A percentile compares a stretch with the other conserved stretches of the same genome.
Evolutionary conservation across 176 grass and related monocot species (phyloP).

Genomic region (Bolboschoenus planiculmis): DNA sequence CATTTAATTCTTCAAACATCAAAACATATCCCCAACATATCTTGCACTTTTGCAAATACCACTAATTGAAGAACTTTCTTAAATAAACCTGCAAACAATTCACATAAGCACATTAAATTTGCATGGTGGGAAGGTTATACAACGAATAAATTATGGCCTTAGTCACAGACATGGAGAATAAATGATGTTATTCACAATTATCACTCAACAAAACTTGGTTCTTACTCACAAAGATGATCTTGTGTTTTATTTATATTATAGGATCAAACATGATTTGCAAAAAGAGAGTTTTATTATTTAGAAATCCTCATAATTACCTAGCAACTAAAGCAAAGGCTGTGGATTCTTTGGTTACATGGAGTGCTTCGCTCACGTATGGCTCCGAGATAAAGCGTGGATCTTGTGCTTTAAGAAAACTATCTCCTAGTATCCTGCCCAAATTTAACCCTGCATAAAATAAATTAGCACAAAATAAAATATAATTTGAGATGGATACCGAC

Average conservation of each 20-base stretch:
- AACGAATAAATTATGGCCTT: background rate
- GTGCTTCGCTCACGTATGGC: constrained; percentile 61
- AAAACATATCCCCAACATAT: background rate
- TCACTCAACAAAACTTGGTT: background rate
- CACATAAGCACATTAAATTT: background rate
- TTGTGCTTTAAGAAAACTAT: constrained; percentile 79
- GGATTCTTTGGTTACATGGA: constrained; percentile 44
- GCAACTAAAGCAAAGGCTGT: constrained; percentile 66
- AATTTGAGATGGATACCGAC: background rate
- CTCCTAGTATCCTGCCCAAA: constrained; percentile 74
- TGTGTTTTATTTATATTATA: background rate
- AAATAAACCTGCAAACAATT: background rate
- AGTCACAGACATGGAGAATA: background rate
- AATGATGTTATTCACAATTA: background rate
- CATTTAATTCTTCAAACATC: background rate
- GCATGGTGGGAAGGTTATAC: background rate
- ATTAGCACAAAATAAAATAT: background rate
- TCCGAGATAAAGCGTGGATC: constrained; percentile 77
- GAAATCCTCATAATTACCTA: constrained; percentile 39
- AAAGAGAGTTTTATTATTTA: background rate
- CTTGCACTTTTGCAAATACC: background rate
- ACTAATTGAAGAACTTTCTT: background rate
- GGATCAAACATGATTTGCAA: background rate
- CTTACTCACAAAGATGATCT: background rate
- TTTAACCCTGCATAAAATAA: constrained; percentile 53